Evolutionary conservation across 306 rosid genomes (phyloP).

Genomic region (Cicer judaicum): DNA sequence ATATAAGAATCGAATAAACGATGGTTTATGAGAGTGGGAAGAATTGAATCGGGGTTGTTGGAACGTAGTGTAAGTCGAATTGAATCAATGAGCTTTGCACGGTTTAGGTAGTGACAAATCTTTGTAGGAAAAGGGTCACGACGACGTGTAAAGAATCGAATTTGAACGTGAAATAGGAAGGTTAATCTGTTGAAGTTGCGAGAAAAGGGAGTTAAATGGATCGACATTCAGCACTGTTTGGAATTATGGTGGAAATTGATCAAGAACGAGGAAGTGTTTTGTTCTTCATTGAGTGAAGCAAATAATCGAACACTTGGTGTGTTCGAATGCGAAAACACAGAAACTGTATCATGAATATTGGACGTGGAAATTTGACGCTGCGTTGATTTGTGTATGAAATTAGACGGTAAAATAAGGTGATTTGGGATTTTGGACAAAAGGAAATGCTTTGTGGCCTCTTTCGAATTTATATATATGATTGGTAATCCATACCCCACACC

Average conservation of each 20-base stretch:
- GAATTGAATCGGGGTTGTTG: conserved; percentile 54
- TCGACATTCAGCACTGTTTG: conserved; percentile 24
- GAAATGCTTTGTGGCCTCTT: no score
- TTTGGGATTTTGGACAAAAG: no score
- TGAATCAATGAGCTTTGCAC: conserved; percentile 76
- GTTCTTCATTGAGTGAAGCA: conserved; percentile 37
- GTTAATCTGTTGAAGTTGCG: conserved; percentile 40
- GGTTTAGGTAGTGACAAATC: conserved; percentile 74
- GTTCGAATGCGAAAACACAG: background rate
- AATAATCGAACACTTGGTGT: conserved; percentile 49
- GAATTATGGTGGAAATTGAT: background rate
- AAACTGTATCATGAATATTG: no score
- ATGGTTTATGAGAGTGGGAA: conserved; percentile 51
- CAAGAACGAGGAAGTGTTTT: background rate
- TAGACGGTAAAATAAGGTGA: no score
- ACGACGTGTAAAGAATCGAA: conserved; percentile 54
- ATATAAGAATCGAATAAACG: conserved; percentile 70
- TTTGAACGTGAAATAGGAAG: conserved; percentile 46
- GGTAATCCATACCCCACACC: no score
- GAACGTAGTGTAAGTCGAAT: conserved; percentile 74
- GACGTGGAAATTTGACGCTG: no score
- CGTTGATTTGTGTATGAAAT: no score
- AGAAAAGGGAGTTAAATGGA: conserved; percentile 45
- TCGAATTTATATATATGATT: no score
- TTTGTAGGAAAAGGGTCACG: conserved; percentile 70